Conservation (phyloP, 768 basidiomycete genomes). For the Trametes meyenii region DNA sequence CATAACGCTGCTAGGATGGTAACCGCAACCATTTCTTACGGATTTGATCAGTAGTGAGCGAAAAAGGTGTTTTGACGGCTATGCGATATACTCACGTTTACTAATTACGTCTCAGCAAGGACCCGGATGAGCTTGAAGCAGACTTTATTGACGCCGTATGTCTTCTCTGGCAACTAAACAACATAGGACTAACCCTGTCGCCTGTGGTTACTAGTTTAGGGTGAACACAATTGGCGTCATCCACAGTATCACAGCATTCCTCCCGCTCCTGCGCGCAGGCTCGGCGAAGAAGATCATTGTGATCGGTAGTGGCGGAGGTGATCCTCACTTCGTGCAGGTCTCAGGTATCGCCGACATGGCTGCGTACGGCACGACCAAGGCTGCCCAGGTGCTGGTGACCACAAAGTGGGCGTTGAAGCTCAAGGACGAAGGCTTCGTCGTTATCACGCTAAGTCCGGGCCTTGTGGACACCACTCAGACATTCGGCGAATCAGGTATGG, state of each 20-base stretch:
- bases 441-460: slow-evolving; percentile 6
- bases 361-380: slow-evolving; percentile 41
- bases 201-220: slow-evolving; percentile 28
- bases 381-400: slow-evolving; percentile 39
- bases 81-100: neutral
- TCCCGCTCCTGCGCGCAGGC: slow-evolving; percentile 40
- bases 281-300: slow-evolving; percentile 39
- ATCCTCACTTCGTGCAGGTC: slow-evolving; percentile 30
- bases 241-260: slow-evolving; percentile 40
- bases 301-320: slow-evolving; percentile 35
- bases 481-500: neutral
- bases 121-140: slow-evolving; percentile 7
- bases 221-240: slow-evolving; percentile 41
- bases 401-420: slow-evolving; percentile 39
- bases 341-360: slow-evolving; percentile 9
- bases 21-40: neutral
- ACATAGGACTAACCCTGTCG: neutral
- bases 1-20: slow-evolving; percentile 1
- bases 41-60: slow-evolving; percentile 6
- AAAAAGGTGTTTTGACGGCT: neutral
- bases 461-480: slow-evolving; percentile 1
- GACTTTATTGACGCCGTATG: slow-evolving; percentile 22
- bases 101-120: neutral
- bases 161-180: neutral
- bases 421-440: slow-evolving; percentile 28